phyloP scores from a whole-genome alignment of 108 stramenopile species.

The Parietichytrium sp. region DNA sequence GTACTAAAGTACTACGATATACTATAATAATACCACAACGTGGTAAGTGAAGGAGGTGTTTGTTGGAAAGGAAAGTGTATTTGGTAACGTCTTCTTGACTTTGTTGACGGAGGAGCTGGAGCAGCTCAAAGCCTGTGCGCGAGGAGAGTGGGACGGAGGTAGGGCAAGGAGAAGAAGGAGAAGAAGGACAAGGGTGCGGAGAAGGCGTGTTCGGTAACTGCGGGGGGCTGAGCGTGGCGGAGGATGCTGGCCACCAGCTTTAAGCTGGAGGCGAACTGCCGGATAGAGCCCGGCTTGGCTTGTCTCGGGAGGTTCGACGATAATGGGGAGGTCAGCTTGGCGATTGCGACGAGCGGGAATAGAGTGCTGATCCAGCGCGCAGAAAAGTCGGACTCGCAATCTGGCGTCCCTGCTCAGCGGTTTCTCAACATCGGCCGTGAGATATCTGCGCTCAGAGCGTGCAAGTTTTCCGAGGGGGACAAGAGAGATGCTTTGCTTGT shows the following conservation, averaged over 20 bases:
- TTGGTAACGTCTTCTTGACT: too few species aligned
- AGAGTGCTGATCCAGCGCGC: background rate
- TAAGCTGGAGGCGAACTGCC: background rate
- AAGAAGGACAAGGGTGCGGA: too few species aligned
- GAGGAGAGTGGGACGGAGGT: too few species aligned
- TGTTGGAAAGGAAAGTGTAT: too few species aligned
- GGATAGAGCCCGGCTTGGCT: background rate
- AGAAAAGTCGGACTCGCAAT: background rate
- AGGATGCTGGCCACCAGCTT: slow-evolving; percentile 34
- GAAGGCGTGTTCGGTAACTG: too few species aligned
- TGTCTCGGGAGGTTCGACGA: slow-evolving; percentile 14
- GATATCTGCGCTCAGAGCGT: slow-evolving; percentile 17
- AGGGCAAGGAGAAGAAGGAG: too few species aligned
- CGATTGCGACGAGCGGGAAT: slow-evolving; percentile 6
- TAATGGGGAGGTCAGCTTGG: background rate
- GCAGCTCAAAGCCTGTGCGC: too few species aligned
- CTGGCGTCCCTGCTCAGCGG: background rate
- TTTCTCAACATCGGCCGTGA: slow-evolving; percentile 61
- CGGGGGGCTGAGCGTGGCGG: too few species aligned
- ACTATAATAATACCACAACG: too few species aligned
- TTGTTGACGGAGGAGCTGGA: too few species aligned
- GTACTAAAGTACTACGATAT: too few species aligned
- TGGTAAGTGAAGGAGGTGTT: too few species aligned
- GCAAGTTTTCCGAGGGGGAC: background rate
- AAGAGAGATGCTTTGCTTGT: slow-evolving; percentile 51